Evolutionary conservation across 2,329 filamentous ascomycete species (phyloP).

Genomic region (Parascedosporium putredinis): DNA sequence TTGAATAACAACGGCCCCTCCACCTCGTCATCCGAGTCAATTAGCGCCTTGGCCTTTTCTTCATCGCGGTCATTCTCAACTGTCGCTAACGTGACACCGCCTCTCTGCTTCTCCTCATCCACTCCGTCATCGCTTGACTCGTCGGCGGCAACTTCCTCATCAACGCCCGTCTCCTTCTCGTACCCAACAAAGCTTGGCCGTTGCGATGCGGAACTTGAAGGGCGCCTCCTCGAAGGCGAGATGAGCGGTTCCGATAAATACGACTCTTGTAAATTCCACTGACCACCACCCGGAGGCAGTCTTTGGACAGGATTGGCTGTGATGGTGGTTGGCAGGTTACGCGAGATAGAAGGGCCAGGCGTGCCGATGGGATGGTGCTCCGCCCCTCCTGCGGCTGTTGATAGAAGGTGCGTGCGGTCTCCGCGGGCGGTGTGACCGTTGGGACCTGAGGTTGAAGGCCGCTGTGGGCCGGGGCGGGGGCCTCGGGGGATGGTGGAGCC

Average conservation of each 20-base stretch:
- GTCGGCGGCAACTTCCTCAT: neutral
- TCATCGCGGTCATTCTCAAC: neutral
- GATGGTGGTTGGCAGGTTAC: neutral
- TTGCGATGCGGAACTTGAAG: constrained; percentile 13
- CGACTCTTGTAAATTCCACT: constrained; percentile 46
- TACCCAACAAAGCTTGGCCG: constrained; percentile 15
- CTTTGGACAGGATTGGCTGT: constrained; percentile 26
- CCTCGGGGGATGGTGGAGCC: neutral
- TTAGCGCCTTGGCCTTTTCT: neutral
- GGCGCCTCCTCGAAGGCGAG: constrained; percentile 24
- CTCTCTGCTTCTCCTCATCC: neutral
- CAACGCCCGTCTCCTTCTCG: constrained; percentile 41
- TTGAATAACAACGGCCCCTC: too few species aligned
- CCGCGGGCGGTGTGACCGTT: neutral
- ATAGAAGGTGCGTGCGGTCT: neutral
- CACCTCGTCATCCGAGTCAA: neutral
- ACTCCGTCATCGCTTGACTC: constrained; percentile 2
- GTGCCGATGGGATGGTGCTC: neutral
- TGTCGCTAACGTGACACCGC: neutral
- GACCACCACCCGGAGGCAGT: constrained; percentile 31
- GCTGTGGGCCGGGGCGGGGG: neutral
- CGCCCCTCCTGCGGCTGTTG: constrained; percentile 4
- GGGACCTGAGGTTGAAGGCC: neutral
- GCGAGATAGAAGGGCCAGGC: neutral
- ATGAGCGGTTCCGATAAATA: constrained; percentile 40